These are phyloP conservation scores for Kuraishia piskuri DNA, from an alignment of 805 yeast species.

Conservation along the genomic window DNA sequence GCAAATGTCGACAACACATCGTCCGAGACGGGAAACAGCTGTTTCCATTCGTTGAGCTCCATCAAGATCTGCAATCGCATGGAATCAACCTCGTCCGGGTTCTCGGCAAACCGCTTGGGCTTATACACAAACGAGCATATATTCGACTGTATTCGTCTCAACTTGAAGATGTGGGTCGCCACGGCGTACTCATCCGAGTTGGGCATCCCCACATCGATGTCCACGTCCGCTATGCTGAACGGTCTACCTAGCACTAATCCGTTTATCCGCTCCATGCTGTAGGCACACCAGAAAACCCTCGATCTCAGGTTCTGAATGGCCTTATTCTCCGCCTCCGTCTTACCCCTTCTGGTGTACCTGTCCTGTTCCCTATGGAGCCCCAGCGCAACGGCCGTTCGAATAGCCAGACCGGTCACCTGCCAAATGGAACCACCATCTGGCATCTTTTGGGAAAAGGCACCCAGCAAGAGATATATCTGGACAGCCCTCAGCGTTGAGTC, in stretches of 20 bases:
- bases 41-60: conserved; percentile 24
- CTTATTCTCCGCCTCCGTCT: conserved; percentile 4
- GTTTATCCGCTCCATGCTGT: conserved; percentile 25
- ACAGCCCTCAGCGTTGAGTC: conserved; percentile 18
- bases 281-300: conserved; percentile 27
- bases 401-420: conserved; percentile 23
- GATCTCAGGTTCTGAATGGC: conserved; percentile 14
- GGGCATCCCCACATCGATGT: conserved; percentile 16
- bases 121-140: conserved; percentile 25
- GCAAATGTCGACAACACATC: conserved; percentile 20
- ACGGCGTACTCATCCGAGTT: conserved; percentile 6
- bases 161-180: conserved; percentile 21
- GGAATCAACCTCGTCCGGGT: conserved; percentile 16
- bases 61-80: conserved; percentile 21
- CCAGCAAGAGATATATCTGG: conserved; percentile 22
- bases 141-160: conserved; percentile 24
- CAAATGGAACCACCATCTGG: conserved; percentile 24
- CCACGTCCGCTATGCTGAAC: conserved; percentile 25
- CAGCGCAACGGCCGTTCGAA: conserved; percentile 21
- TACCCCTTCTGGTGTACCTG: conserved; percentile 2
- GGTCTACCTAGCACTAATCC: conserved; percentile 27
- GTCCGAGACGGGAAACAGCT: conserved; percentile 19
- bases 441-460: conserved; percentile 25
- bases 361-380: conserved; percentile 23
- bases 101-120: conserved; percentile 13